Evolutionary conservation across 106 monocot genomes (phyloP).

Genomic region (Apostasia ramifera): DNA sequence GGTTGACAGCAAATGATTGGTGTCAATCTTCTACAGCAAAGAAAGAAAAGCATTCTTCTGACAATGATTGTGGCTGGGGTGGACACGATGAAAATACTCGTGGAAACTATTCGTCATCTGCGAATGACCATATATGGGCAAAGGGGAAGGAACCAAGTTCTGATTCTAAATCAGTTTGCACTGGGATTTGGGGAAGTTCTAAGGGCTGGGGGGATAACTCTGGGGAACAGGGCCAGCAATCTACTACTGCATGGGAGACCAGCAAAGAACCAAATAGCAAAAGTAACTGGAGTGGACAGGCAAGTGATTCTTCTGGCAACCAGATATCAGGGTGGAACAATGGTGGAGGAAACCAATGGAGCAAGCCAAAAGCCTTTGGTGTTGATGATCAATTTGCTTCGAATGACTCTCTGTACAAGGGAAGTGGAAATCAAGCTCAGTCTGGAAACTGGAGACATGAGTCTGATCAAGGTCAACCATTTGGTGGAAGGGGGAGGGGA

Average conservation of each 20-base stretch:
- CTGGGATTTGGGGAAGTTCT: not conserved
- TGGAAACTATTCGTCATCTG: not conserved
- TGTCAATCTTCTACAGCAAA: not conserved
- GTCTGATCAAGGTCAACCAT: not conserved
- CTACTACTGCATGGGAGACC: constrained; percentile 2
- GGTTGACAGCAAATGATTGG: not conserved
- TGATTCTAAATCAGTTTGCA: not conserved
- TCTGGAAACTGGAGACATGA: not conserved
- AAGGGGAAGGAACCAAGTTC: not conserved
- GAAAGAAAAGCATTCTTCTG: constrained; percentile 2
- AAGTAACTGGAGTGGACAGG: not conserved
- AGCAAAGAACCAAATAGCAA: not conserved
- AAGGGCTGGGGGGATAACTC: constrained; percentile 5
- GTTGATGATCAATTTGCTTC: too few relatives aligned
- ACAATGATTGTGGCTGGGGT: not conserved
- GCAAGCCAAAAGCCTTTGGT: not conserved
- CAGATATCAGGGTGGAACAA: constrained; percentile 1
- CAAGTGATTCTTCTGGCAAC: not conserved
- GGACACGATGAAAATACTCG: not conserved
- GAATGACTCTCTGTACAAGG: too few relatives aligned
- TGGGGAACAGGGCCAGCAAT: too few relatives aligned
- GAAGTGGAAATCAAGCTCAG: not conserved
- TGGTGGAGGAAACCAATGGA: not conserved
- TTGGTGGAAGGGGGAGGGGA: constrained; percentile 3
- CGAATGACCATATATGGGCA: constrained; percentile 1